Base-by-base conservation (phyloP, 441 rosid species). In the Bruguiera hainesii region DNA sequence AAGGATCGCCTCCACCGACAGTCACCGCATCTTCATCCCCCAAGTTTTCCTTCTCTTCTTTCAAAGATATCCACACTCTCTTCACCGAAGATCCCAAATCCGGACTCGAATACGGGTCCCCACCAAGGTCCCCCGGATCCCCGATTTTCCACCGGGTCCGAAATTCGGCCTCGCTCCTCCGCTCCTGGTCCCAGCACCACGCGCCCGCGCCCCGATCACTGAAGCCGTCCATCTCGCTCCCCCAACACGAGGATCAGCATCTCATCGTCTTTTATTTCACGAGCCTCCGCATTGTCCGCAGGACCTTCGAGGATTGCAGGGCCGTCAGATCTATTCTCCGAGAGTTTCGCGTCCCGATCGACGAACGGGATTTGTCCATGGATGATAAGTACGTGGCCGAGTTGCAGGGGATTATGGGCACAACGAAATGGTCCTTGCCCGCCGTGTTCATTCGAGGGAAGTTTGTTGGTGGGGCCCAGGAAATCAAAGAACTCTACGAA, bases 311-410 rank as follows among this genome's bases (percentile, higher is more conserved):
- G 61, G 96, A 89, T 51, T 89, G 94, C 78, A 66, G 81, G 65
- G n/a, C 76, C 33, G 88, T 89, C 66, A 62, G 88, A 65, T 87
- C 93, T 3, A 89, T 91, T 74, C 89, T 91, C 57, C 87, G 80
- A 0, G 87, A 77, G 6, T 62, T 71, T 60, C 76, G 82, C 1
- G 82, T 83, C 73, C 80, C 80, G 2, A 68, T 86, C 37, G 96
- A 92, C 83, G 96, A 92, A 61, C 85, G 91, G 2, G 96, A 90
- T 74, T 57, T 92, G 67, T 82, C 90, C 6, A 83, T 91, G 93
- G 93, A 92, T 50, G 60, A 74, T 0, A 74, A 31, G 10, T 85
- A 81, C 71, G 66, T 81, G 8, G 78, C 75, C 8, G 91, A 90
- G 86, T 37, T 90, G 37, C 84, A 77, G 53, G 62, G 13, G 56